A percentile compares a stretch with the other conserved stretches of the same genome.
phyloP scores from a whole-genome alignment of 2,329 filamentous ascomycete genomes.

The Hypoxylon sp. region DNA sequence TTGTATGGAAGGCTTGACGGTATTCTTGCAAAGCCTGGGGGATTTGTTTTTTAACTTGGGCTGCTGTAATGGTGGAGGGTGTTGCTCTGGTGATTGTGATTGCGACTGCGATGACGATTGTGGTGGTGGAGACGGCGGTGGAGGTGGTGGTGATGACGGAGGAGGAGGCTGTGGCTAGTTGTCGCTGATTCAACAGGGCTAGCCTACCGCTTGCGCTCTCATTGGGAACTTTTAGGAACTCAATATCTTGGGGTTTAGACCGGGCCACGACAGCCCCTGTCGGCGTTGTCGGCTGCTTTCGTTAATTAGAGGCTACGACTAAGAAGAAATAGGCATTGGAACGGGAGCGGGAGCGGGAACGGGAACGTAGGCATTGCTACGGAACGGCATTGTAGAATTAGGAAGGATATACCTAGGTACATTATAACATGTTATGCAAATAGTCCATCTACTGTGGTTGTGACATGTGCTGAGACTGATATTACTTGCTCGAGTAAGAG shows the following conservation, averaged over 20 bases:
- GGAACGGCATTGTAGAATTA: constrained; percentile 2
- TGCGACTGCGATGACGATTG: too few species aligned
- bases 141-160: too few species aligned
- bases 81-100: too few species aligned
- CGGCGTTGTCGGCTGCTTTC: background rate
- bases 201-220: too few species aligned
- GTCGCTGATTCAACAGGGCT: background rate
- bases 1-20: too few species aligned
- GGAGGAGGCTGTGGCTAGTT: background rate
- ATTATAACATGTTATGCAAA: background rate
- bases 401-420: background rate
- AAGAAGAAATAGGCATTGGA: background rate
- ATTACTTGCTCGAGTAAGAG: too few species aligned
- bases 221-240: background rate
- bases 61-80: too few species aligned
- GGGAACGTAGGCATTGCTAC: background rate
- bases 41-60: too few species aligned
- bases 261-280: background rate
- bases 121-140: too few species aligned
- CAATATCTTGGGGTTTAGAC: background rate
- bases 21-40: too few species aligned
- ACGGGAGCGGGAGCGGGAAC: background rate
- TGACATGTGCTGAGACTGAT: too few species aligned
- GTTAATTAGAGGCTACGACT: background rate
- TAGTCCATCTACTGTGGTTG: background rate